Evolutionary conservation across 352 stramenopile genomes (phyloP).

Genomic region (Pythium aristosporum): DNA sequence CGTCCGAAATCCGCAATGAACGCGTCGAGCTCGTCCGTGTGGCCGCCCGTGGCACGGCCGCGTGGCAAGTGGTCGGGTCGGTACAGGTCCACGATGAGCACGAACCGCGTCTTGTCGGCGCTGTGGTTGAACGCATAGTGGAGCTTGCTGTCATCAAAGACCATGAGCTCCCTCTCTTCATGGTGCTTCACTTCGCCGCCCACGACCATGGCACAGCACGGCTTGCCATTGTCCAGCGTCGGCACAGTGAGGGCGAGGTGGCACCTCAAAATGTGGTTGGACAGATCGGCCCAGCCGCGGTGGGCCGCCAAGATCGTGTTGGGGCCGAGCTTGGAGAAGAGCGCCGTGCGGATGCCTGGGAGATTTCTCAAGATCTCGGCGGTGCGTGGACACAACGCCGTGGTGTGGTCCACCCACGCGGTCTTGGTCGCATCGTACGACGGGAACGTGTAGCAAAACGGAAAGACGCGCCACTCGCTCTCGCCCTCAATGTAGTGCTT

Average conservation of each 20-base stretch:
- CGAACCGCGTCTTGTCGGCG: constrained; percentile 54
- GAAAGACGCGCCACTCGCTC: constrained; percentile 86
- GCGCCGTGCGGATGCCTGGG: constrained; percentile 73
- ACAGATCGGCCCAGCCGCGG: constrained; percentile 86
- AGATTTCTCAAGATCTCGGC: constrained; percentile 61
- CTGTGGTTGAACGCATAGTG: constrained; percentile 88
- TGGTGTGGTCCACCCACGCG: constrained; percentile 78
- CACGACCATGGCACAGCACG: constrained; percentile 79
- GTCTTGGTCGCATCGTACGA: constrained; percentile 83
- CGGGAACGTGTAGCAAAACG: constrained; percentile 90
- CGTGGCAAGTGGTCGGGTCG: constrained; percentile 77
- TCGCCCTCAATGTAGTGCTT: constrained; percentile 77
- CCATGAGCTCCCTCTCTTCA: constrained; percentile 72
- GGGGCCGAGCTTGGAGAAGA: constrained; percentile 89
- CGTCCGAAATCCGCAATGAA: constrained; percentile 86
- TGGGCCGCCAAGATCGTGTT: constrained; percentile 72
- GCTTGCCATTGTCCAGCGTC: constrained; percentile 44
- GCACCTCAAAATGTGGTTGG: constrained; percentile 87
- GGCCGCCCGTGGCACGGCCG: constrained; percentile 73
- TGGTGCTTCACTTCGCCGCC: constrained; percentile 70
- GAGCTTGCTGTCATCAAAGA: constrained; percentile 92
- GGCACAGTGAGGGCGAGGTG: constrained; percentile 77
- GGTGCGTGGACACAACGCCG: constrained; percentile 76
- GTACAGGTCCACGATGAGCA: constrained; percentile 90
- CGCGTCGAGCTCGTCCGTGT: constrained; percentile 88